phyloP scores from a whole-genome alignment of 768 basidiomycete species.

The Thelephora ganbajun region DNA sequence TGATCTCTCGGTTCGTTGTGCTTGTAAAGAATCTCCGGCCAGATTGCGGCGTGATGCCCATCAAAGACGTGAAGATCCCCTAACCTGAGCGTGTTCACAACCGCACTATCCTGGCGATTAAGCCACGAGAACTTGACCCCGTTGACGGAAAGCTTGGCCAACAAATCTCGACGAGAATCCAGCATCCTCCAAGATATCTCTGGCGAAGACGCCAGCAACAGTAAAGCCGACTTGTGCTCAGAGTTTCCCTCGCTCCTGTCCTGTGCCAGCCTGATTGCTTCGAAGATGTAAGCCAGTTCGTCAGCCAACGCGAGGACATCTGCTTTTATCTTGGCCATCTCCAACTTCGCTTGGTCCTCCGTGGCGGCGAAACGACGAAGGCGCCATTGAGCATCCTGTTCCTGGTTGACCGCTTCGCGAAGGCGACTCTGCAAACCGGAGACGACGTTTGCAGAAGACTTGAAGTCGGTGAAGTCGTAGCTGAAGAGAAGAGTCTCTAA shows the following conservation, averaged over 20 bases:
- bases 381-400: slow-evolving; percentile 24
- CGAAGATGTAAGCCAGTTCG: slow-evolving; percentile 75
- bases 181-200: slow-evolving; percentile 92
- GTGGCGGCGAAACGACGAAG: slow-evolving; percentile 19
- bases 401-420: slow-evolving; percentile 45
- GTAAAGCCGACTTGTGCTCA: slow-evolving; percentile 68
- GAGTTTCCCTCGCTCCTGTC: slow-evolving; percentile 52
- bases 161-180: slow-evolving; percentile 50
- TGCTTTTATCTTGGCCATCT: slow-evolving; percentile 53
- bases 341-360: slow-evolving; percentile 30
- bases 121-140: slow-evolving; percentile 73
- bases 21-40: slow-evolving; percentile 81
- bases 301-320: slow-evolving; percentile 62
- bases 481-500: slow-evolving; percentile 74
- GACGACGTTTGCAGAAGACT: slow-evolving; percentile 57
- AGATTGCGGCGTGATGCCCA: slow-evolving; percentile 66
- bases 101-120: slow-evolving; percentile 78
- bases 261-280: slow-evolving; percentile 74
- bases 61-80: slow-evolving; percentile 78
- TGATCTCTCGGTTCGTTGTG: slow-evolving; percentile 57
- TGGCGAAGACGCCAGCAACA: slow-evolving; percentile 67
- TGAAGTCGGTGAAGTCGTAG: slow-evolving; percentile 76
- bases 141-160: slow-evolving; percentile 78
- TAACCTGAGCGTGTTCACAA: slow-evolving; percentile 60
- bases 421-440: slow-evolving; percentile 61